phyloP scores from a whole-genome alignment of 371 early-diverging fungal genomes.

The Funneliformis caledonium region DNA sequence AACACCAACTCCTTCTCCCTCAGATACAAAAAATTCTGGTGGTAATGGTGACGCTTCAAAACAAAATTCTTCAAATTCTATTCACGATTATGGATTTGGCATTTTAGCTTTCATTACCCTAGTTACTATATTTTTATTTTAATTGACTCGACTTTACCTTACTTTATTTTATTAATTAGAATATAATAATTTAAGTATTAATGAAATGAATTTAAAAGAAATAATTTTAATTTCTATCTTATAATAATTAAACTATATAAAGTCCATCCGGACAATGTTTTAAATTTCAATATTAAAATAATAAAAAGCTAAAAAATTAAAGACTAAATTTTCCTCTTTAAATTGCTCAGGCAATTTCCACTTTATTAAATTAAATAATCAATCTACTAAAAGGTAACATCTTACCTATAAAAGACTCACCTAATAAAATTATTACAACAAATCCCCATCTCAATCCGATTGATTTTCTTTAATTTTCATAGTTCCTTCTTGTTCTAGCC shows the following conservation, averaged over 20 bases:
- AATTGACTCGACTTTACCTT: neutral
- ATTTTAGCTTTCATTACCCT: neutral
- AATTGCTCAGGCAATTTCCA: neutral
- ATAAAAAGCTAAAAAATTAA: neutral
- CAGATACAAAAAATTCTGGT: neutral
- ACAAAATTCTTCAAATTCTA: neutral
- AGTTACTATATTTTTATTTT: neutral
- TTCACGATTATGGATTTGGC: neutral
- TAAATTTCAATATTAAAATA: no score
- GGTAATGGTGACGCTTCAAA: neutral
- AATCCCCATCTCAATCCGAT: neutral
- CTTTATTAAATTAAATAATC: neutral
- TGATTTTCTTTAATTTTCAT: no score
- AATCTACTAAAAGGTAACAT: neutral
- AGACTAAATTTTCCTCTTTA: neutral
- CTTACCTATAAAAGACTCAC: neutral
- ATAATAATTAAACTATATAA: neutral
- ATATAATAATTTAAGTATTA: neutral
- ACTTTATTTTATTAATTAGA: neutral
- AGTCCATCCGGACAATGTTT: no score
- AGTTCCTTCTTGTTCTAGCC: constrained; percentile 64
- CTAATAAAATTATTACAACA: neutral
- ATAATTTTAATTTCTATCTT: neutral
- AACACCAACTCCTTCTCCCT: no score
- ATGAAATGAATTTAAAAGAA: neutral